Conservation (phyloP, 176 grass and related monocot species). For the Aechmea fasciata region DNA sequence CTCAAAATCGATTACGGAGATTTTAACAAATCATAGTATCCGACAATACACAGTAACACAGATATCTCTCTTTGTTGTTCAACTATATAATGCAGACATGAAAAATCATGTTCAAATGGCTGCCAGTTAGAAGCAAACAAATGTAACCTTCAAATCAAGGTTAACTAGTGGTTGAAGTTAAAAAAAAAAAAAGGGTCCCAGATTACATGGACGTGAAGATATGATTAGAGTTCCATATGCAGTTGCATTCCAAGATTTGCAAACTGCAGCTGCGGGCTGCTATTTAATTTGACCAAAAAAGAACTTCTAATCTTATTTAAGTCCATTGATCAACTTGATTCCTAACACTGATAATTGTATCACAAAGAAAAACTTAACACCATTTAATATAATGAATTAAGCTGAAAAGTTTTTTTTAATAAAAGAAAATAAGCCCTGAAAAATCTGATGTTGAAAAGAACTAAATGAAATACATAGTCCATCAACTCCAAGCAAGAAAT, state of each 20-base stretch:
- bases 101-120: not conserved
- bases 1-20: not conserved
- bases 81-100: not conserved
- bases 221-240: too few species aligned
- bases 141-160: not conserved
- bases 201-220: too few species aligned
- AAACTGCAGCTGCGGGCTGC: too few species aligned
- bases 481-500: conserved; percentile 1
- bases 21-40: conserved; percentile 5
- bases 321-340: too few species aligned
- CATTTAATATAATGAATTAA: not conserved
- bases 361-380: too few species aligned
- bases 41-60: not conserved
- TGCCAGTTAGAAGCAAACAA: not conserved
- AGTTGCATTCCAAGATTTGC: too few species aligned
- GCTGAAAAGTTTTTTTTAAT: not conserved
- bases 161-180: too few species aligned
- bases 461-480: not conserved
- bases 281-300: too few species aligned
- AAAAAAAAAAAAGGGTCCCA: too few species aligned
- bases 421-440: not conserved
- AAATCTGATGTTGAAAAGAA: not conserved
- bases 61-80: not conserved
- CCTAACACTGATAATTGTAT: too few species aligned
- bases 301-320: too few species aligned